Evolutionary conservation across 257 asterid species (phyloP), one percentile per base, ranked within the genome.

Genomic region (Nicotiana noctiflora): DNA sequence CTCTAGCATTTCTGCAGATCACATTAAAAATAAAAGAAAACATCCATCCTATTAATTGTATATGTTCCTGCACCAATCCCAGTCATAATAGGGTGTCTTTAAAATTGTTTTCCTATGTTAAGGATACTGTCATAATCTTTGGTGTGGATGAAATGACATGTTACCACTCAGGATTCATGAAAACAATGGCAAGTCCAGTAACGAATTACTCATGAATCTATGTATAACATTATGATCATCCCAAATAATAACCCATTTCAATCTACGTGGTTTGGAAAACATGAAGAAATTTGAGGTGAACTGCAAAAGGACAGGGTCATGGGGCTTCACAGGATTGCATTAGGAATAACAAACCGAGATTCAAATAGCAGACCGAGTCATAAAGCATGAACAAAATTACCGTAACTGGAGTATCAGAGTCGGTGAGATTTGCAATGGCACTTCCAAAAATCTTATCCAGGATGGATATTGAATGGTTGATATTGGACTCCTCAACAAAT

Each of bases 401-500:
- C 96, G 89, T 88, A 76, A 80, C 75, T 56, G 84, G 75, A 84
- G 80, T 83, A 15, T 18, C 75, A 74, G 93, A 76, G 67, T 81
- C 82, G 66, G 85, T 83, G 65, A 70, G 89, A 76, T 82, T 85
- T 61, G 95, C 68, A 75, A 86, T 77, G 52, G 92, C 84, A 86
- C 87, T 87, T 79, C 94, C 86, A 85, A 94, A 88, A 60, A 91
- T 86, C 87, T 91, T 88, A 29, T 89, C 93, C 52, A 94, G 83
- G n/a, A 89, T 86, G 61, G 93, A 91, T 56, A 86, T 81, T 49
- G 96, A 82, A 25, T 83, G 77, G 57, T 80, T 89, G 80, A 76
- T 81, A 46, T 83, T 86, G 68, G 90, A 82, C 74, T 87, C 90
- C 34, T 83, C 79, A 49, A 81, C 89, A 75, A 81, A 59, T 74